Percentiles rank a stretch among this genome's conserved stretches.
These are phyloP conservation scores for Nothophaeocryptopus gaeumannii DNA, from an alignment of 2,329 filamentous ascomycete species.

Conservation along the genomic window DNA sequence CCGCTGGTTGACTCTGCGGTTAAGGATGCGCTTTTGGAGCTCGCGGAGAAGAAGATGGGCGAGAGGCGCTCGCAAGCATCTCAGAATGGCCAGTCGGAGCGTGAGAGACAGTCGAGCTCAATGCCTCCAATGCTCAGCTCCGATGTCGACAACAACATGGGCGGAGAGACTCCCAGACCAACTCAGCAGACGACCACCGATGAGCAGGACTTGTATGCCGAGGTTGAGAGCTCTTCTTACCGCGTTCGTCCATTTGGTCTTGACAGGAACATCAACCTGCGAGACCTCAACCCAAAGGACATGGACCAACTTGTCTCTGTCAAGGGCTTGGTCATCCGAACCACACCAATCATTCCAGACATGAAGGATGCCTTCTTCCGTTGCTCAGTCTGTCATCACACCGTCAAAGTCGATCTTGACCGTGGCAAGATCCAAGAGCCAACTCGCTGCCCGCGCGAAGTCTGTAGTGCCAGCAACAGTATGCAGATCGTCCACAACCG, in stretches of 20 bases:
- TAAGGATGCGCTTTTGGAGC: conserved; percentile 88
- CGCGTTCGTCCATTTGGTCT: conserved; percentile 87
- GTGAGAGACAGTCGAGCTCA: conserved; percentile 59
- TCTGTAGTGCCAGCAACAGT: conserved; percentile 83
- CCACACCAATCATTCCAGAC: conserved; percentile 93
- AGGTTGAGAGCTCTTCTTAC: conserved; percentile 76
- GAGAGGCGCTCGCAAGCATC: conserved; percentile 50
- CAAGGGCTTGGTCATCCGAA: conserved; percentile 93
- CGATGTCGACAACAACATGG: conserved; percentile 54
- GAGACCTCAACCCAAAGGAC: conserved; percentile 90
- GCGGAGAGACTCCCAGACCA: conserved; percentile 33
- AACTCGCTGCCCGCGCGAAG: conserved; percentile 77
- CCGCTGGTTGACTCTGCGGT: conserved; percentile 93
- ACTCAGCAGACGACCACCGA: conserved; percentile 36
- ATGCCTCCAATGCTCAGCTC: conserved; percentile 77
- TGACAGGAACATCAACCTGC: conserved; percentile 82
- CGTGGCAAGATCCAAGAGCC: conserved; percentile 95
- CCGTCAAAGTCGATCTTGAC: conserved; percentile 85
- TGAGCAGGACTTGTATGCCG: conserved; percentile 67
- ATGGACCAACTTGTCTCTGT: conserved; percentile 95
- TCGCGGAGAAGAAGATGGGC: conserved; percentile 76
- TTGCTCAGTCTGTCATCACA: conserved; percentile 89
- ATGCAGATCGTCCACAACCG: conserved; percentile 99
- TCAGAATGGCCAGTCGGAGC: conserved; percentile 27
- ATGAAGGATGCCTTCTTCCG: conserved; percentile 99